Base-by-base conservation (phyloP, 2,329 filamentous ascomycete genomes). In the Chaetomium sp. region DNA sequence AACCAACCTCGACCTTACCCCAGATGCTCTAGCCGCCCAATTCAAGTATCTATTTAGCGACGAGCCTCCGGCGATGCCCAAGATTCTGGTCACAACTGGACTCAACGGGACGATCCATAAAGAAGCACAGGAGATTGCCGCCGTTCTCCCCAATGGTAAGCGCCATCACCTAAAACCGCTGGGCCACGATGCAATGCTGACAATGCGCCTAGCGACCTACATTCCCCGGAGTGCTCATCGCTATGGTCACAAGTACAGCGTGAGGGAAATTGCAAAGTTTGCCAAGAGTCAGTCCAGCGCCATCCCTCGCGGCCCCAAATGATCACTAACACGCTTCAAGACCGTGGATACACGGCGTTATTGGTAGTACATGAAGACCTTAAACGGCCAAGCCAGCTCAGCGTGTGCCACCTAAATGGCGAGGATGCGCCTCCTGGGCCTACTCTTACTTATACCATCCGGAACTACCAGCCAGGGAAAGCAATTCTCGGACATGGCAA, bases 381-480 rank as follows among this genome's bases (percentile, higher is more conserved):
- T 70, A 99, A 99, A 80, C 87, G 85, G 72, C 90, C 93, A 0
- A 88, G 88, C 16, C 93, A 92, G 0, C 78, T 98, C 29, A 93
- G 93, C 33, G 85, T 98, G 19, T 87, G 96, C 4, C 90, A 96
- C 74, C 82, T 98, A 23, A 72, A 71, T 55, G 64, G 64, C 27
- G 68, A 69, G 38, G 70, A 69, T 27, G 67, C 62, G 1, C 93
- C 95, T 0, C 75, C 83, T 0, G 94, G 95, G 0, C 94, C 95
- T 1, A 96, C 94, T 55, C 95, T 97, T 75, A 93, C 97, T 75
- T 98, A 98, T 79, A 88, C 84, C 63, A 90, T 97, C 68, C 89
- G 89, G 68, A 96, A 95, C 74, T 99, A 93, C 90, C 83, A 96
- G 42, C 91, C 96, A 71, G 92, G 92, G 58, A 91, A 90, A 75